Evolutionary conservation across 441 rosid species (phyloP).

Genomic region (Geranium incanum): DNA sequence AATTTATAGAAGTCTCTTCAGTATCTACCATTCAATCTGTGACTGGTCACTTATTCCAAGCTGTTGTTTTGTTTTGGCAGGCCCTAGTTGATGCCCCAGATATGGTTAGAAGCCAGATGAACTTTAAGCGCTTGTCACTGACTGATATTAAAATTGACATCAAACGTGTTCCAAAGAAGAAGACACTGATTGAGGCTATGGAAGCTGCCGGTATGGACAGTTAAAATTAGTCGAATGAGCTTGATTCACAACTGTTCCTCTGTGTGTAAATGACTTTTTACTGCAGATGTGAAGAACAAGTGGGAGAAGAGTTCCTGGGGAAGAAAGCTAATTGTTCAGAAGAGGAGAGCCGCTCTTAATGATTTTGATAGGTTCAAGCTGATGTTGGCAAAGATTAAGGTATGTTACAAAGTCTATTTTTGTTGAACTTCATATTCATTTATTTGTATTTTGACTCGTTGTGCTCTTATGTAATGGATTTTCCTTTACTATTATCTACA

Average conservation of each 20-base stretch:
- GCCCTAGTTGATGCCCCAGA: conserved; percentile 82
- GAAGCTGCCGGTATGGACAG: conserved; percentile 62
- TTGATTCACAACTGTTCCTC: background rate
- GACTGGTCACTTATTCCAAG: too few relatives aligned
- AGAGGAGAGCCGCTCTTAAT: conserved; percentile 48
- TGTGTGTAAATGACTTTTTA: background rate
- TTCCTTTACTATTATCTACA: conserved; percentile 27
- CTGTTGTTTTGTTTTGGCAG: conserved; percentile 23
- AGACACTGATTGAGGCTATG: conserved; percentile 70
- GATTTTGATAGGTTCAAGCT: conserved; percentile 61
- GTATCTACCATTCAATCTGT: too few relatives aligned
- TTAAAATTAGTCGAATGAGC: background rate
- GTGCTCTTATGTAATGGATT: background rate
- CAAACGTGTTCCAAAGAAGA: conserved; percentile 72
- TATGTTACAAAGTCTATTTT: conserved; percentile 16
- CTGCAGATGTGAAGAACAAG: conserved; percentile 66
- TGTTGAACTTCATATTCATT: background rate
- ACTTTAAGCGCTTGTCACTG: conserved; percentile 71
- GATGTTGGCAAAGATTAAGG: conserved; percentile 88
- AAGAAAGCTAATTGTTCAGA: conserved; percentile 72
- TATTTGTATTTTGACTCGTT: background rate
- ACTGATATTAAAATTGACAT: conserved; percentile 73
- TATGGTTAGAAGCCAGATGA: conserved; percentile 79
- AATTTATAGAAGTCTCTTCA: too few relatives aligned
- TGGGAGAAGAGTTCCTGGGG: conserved; percentile 96